Conservation (phyloP, 2,329 filamentous ascomycete genomes). For the Sporothrix phasma region DNA sequence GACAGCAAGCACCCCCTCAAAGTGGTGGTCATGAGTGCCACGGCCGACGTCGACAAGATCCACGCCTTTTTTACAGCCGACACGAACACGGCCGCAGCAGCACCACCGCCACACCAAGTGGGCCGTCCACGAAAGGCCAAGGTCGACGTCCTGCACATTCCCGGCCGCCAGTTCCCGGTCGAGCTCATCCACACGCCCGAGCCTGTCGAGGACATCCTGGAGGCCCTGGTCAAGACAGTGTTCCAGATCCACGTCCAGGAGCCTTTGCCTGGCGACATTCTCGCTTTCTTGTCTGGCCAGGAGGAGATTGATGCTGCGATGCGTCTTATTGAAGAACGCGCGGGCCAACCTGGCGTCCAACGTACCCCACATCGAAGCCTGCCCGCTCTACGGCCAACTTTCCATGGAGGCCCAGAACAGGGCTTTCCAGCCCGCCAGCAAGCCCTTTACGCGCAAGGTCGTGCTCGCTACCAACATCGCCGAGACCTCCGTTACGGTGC, state of each 20-base stretch:
- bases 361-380: conserved; percentile 61
- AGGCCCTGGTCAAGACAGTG: conserved; percentile 69
- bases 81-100: background rate
- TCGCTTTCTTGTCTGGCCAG: conserved; percentile 87
- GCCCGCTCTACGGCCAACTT: conserved; percentile 83
- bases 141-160: conserved; percentile 53
- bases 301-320: conserved; percentile 83
- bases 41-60: conserved; percentile 75
- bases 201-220: conserved; percentile 71
- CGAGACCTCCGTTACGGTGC: conserved; percentile 95
- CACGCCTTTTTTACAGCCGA: conserved; percentile 56
- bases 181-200: conserved; percentile 63
- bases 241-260: conserved; percentile 82
- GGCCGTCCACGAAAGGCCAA: background rate
- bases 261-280: conserved; percentile 83
- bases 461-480: conserved; percentile 95
- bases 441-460: conserved; percentile 70
- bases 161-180: conserved; percentile 82
- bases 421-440: conserved; percentile 68
- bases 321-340: conserved; percentile 70
- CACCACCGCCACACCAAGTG: too few species aligned
- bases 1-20: conserved; percentile 64
- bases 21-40: conserved; percentile 94
- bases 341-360: conserved; percentile 59
- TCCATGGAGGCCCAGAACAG: conserved; percentile 77